A percentile compares a stretch with the other conserved stretches of the same genome.
phyloP scores from a whole-genome alignment of 164 flowering plant species.

The Stephania japonica region DNA sequence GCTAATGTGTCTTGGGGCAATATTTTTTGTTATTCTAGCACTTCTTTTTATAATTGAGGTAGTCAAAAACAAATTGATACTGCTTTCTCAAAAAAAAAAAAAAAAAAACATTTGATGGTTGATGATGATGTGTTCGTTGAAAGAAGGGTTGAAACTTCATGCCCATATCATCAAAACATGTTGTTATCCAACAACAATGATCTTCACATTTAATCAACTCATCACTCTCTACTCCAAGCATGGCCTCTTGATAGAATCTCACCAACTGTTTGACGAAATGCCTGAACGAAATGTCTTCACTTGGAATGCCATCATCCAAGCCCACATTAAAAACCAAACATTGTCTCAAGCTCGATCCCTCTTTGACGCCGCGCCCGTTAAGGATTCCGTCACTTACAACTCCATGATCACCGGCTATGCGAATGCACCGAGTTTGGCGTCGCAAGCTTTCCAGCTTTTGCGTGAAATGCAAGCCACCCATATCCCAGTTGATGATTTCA shows the following conservation, averaged over 20 bases:
- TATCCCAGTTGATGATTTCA: slow-evolving; percentile 48
- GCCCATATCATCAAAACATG: slow-evolving; percentile 42
- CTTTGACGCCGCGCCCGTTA: slow-evolving; percentile 47
- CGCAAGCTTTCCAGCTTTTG: slow-evolving; percentile 44
- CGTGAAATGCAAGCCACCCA: slow-evolving; percentile 35
- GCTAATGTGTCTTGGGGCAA: too few relatives aligned
- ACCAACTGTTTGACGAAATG: slow-evolving; percentile 68
- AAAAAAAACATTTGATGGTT: too few relatives aligned
- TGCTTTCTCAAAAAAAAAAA: too few relatives aligned
- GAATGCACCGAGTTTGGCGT: slow-evolving; percentile 32
- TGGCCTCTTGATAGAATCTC: slow-evolving; percentile 40
- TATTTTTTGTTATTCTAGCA: too few relatives aligned
- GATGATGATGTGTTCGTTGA: slow-evolving; percentile 21
- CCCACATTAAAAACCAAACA: slow-evolving; percentile 38
- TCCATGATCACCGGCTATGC: slow-evolving; percentile 60
- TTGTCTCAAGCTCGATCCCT: slow-evolving; percentile 38
- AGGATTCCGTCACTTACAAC: slow-evolving; percentile 71
- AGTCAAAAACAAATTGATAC: too few relatives aligned
- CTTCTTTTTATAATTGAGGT: too few relatives aligned
- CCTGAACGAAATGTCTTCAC: slow-evolving; percentile 68
- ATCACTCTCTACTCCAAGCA: slow-evolving; percentile 44
- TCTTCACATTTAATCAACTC: slow-evolving; percentile 47
- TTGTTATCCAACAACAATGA: slow-evolving; percentile 15
- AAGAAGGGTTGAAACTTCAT: slow-evolving; percentile 36
- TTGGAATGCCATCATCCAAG: slow-evolving; percentile 73